Base-by-base conservation (phyloP, 1,284 basidiomycete genomes). In the Heterobasidion occidentale region DNA sequence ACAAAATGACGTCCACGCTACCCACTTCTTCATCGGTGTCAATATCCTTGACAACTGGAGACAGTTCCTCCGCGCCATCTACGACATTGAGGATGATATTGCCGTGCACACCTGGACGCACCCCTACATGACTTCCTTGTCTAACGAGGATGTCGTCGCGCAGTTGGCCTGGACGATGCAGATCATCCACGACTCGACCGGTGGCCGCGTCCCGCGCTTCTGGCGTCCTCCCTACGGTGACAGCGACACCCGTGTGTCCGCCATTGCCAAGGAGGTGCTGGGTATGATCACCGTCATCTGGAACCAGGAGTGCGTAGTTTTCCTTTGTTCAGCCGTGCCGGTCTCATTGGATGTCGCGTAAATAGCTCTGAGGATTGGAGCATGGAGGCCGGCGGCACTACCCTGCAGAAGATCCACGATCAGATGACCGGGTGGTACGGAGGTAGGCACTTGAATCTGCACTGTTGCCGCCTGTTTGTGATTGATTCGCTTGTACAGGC, bases 141-240 rank as follows among this genome's bases (percentile, higher is more conserved):
- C 75, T 54, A 91, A 94, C 68, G 66, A 77, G 55, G 75, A 86
- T 58, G 69, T 94, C 52, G 62, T 94, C 46, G 91, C 79, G 34
- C 84, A 94, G 77, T 74, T 95, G 59, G 93, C 88, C 9, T 94
- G 86, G 85, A 86, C 89, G 1, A 84, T 90, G 76, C 78, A 88
- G 70, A 75, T 94, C 63, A 90, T 95, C 61, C 83, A 87, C 65
- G 86, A 93, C 66, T 84, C 85, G 3, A 90, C 89, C 7, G 88
- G 85, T 56, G 89, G 88, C 7, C 79, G 81, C 11, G 64, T 90
- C 7, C 84, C 89, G 15, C 77, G 76, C 56, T 89, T 78, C 72
- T 91, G 86, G 88, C 75, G 90, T 20, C 90, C 90, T 1, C 87
- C 90, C 17, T 90, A 81, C 64, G 89, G 90, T 48, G 90, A 92